These are phyloP conservation scores for Fusarium cicatricum DNA, from an alignment of 2,329 filamentous ascomycete genomes.

Conservation along the genomic window DNA sequence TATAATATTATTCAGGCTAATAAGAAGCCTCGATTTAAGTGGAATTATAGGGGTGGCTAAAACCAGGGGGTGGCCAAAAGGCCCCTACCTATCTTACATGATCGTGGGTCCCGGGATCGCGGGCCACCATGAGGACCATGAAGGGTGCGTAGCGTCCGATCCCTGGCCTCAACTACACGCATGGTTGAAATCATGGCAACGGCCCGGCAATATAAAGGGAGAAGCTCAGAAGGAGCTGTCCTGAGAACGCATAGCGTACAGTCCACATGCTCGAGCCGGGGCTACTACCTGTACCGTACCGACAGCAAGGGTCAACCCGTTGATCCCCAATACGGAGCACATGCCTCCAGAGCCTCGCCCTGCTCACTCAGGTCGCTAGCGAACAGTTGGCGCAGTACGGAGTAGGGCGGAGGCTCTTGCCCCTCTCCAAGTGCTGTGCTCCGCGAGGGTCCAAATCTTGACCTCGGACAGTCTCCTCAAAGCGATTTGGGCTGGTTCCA, in stretches of 20 bases:
- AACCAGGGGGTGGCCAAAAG: too few relatives aligned
- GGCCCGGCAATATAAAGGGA: constrained; percentile 7
- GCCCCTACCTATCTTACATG: too few relatives aligned
- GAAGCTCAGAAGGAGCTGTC: not conserved
- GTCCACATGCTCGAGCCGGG: too few relatives aligned
- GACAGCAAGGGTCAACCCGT: constrained; percentile 11
- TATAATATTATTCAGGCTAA: too few relatives aligned
- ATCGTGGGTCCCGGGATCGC: constrained; percentile 37
- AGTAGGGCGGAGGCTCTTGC: constrained; percentile 26
- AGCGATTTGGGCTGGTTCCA: constrained; percentile 7
- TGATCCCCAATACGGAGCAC: not conserved
- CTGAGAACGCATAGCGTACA: not conserved
- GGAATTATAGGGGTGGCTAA: too few relatives aligned
- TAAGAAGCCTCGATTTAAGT: too few relatives aligned
- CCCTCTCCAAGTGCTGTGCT: constrained; percentile 1
- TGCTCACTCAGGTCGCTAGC: too few relatives aligned
- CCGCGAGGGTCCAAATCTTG: not conserved
- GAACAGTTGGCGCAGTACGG: constrained; percentile 6
- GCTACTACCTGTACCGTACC: constrained; percentile 11
- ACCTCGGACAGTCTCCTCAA: not conserved
- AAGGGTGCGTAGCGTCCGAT: constrained; percentile 33
- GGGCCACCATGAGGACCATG: constrained; percentile 37
- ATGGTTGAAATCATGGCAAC: constrained; percentile 6
- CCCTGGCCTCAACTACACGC: constrained; percentile 16
- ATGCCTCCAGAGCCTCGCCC: not conserved